A percentile compares a stretch with the other conserved stretches of the same genome.
These are phyloP conservation scores for Pachyrhizus erosus DNA, from an alignment of 306 rosid genomes.

Conservation along the genomic window DNA sequence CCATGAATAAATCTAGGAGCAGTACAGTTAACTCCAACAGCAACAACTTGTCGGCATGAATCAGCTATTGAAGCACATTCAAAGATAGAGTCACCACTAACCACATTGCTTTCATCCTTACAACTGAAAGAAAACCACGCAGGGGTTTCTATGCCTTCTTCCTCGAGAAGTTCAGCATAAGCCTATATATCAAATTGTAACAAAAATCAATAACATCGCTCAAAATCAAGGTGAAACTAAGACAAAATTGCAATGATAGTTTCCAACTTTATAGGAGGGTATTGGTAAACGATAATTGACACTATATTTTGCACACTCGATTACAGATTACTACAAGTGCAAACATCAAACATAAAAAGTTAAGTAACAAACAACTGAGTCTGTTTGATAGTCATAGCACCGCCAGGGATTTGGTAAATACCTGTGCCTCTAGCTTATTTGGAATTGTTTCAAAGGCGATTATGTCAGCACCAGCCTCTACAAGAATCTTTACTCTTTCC, in stretches of 20 bases:
- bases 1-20: conserved; percentile 85
- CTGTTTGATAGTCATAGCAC: not conserved
- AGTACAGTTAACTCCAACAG: conserved; percentile 90
- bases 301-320: not conserved
- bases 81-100: conserved; percentile 74
- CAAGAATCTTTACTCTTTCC: conserved; percentile 81
- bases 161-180: conserved; percentile 75
- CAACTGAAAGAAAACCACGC: conserved; percentile 91
- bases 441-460: conserved; percentile 94
- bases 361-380: not conserved
- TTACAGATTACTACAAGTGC: not conserved
- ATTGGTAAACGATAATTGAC: not conserved
- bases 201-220: not conserved
- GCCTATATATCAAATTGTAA: conserved; percentile 60
- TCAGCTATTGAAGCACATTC: conserved; percentile 84
- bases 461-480: conserved; percentile 76
- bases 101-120: conserved; percentile 74
- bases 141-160: conserved; percentile 78
- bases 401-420: conserved; percentile 32
- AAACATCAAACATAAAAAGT: not conserved
- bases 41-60: conserved; percentile 67
- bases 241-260: not conserved
- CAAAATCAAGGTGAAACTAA: conserved; percentile 22
- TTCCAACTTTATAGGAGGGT: not conserved
- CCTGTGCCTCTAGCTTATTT: conserved; percentile 82